A percentile compares a stretch with the other conserved stretches of the same genome.
Evolutionary conservation across 176 grass and related monocot genomes (phyloP).

Genomic region (Hsuehochloa calcarea): DNA sequence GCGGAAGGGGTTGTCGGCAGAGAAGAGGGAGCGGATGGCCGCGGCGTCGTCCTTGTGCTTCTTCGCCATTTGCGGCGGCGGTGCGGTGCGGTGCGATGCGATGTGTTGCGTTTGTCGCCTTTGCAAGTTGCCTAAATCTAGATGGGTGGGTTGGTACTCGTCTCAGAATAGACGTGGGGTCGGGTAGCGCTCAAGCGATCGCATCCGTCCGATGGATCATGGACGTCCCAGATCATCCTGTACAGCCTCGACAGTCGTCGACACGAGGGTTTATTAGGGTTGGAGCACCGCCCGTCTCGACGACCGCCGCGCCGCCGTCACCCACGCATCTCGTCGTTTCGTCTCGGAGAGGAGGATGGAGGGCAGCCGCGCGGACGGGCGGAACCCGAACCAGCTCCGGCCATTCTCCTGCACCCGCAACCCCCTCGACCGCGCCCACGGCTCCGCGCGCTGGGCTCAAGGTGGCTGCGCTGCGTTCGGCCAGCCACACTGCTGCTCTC

Average conservation of each 20-base stretch:
- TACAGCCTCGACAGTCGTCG: too few relatives aligned
- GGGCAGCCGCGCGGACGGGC: slow-evolving; percentile 44
- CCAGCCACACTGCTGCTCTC: neutral
- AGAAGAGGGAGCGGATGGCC: slow-evolving; percentile 54
- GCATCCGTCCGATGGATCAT: neutral
- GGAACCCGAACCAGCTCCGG: slow-evolving; percentile 70
- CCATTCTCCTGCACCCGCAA: slow-evolving; percentile 70
- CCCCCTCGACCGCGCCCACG: slow-evolving; percentile 71
- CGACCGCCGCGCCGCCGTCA: neutral
- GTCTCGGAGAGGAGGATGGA: slow-evolving; percentile 40
- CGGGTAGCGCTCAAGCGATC: rapidly evolving
- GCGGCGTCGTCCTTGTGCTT: slow-evolving; percentile 42
- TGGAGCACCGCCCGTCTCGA: neutral
- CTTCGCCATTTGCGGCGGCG: slow-evolving; percentile 45
- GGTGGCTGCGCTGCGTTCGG: neutral
- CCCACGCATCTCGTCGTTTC: neutral
- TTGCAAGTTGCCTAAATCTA: neutral
- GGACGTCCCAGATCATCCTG: neutral
- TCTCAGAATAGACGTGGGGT: slow-evolving; percentile 36
- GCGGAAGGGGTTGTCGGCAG: slow-evolving; percentile 64
- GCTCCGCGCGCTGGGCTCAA: slow-evolving; percentile 89
- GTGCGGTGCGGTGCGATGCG: neutral
- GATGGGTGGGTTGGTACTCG: neutral
- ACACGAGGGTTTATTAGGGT: slow-evolving; percentile 35
- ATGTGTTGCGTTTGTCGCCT: neutral